Percentiles rank a stretch among this genome's conserved stretches.
These are phyloP conservation scores for Pseudozyma sp. DNA, from an alignment of 1,284 basidiomycete species.

Conservation along the genomic window DNA sequence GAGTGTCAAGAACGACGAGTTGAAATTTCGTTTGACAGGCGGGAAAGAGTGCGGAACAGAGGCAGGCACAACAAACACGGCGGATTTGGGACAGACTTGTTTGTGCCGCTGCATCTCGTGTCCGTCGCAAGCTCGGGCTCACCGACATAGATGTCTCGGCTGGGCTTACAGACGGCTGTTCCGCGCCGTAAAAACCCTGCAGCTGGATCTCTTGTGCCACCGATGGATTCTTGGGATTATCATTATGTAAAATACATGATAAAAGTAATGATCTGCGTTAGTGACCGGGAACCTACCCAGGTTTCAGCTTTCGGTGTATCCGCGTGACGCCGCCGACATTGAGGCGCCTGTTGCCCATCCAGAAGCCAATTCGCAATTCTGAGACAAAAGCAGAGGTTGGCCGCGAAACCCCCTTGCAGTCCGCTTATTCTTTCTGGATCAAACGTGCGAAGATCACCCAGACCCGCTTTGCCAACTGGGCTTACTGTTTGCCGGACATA, in stretches of 20 bases:
- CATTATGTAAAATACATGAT: too few species aligned
- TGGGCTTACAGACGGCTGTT: neutral
- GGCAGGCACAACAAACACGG: slow-evolving; percentile 2
- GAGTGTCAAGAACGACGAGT: neutral
- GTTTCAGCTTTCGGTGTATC: slow-evolving; percentile 4
- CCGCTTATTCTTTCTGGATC: slow-evolving; percentile 1
- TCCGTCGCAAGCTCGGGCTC: neutral
- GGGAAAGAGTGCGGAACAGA: slow-evolving; percentile 1
- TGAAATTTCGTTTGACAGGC: slow-evolving; percentile 1
- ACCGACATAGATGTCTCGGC: slow-evolving; percentile 4
- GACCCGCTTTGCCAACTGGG: neutral
- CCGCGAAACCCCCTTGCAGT: neutral
- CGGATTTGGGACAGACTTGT: slow-evolving; percentile 6
- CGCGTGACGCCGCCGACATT: neutral
- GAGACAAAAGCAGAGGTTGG: neutral
- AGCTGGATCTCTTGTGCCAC: too few species aligned
- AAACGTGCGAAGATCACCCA: neutral
- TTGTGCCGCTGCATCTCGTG: slow-evolving; percentile 2
- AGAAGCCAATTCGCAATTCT: slow-evolving; percentile 4
- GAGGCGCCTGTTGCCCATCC: too few species aligned
- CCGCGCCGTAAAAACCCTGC: neutral
- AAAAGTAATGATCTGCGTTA: neutral
- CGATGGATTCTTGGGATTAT: too few species aligned
- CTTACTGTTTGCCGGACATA: too few species aligned
- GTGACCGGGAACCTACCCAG: slow-evolving; percentile 3